phyloP scores from a whole-genome alignment of 257 asterid genomes.

The Petrea volubilis region DNA sequence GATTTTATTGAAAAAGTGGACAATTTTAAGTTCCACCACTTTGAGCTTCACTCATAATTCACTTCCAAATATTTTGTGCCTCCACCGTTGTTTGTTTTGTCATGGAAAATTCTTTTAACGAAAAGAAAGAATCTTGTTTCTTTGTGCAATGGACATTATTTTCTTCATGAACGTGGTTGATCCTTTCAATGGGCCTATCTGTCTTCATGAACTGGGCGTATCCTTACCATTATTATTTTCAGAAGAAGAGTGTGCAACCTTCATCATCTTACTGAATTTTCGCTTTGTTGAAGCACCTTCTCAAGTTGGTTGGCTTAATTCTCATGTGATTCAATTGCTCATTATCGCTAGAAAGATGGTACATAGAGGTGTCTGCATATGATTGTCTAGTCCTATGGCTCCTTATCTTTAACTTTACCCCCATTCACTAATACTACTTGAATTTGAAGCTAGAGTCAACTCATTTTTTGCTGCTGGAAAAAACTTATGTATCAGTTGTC shows the following conservation, averaged over 20 bases:
- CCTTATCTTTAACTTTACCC: too few species aligned
- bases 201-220: neutral
- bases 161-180: neutral
- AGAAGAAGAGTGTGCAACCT: neutral
- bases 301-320: neutral
- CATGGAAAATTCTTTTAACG: neutral
- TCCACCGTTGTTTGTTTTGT: neutral
- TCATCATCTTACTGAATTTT: neutral
- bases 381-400: too few species aligned
- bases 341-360: neutral
- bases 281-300: neutral
- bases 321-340: neutral
- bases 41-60: slow-evolving; percentile 2
- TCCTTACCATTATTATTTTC: neutral
- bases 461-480: too few species aligned
- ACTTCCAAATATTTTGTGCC: neutral
- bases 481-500: too few species aligned
- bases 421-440: too few species aligned
- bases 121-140: neutral
- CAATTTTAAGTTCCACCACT: neutral
- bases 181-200: neutral
- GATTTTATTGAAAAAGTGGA: neutral
- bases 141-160: neutral
- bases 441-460: too few species aligned
- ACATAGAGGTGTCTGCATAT: neutral